Percentiles rank a stretch among this genome's conserved stretches.
Evolutionary conservation across 495 filamentous ascomycete species (phyloP).

Genomic region (Hypoxylon rickii): DNA sequence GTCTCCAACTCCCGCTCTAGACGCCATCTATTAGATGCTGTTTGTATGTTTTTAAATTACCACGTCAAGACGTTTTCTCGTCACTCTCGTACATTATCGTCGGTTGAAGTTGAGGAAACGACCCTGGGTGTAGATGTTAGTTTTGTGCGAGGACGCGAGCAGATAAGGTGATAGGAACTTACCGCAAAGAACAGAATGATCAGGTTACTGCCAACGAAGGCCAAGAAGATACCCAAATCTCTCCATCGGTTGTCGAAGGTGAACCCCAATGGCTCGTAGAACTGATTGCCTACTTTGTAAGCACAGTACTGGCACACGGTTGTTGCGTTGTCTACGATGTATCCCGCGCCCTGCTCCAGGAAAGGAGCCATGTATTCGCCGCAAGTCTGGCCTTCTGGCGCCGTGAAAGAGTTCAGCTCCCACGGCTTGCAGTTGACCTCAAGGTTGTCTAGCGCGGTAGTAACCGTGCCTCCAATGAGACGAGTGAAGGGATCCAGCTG

Average conservation of each 20-base stretch:
- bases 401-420: constrained; percentile 66
- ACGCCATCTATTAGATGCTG: too few relatives aligned
- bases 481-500: constrained; percentile 83
- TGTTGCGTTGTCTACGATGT: constrained; percentile 67
- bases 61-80: neutral
- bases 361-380: constrained; percentile 74
- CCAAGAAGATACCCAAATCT: constrained; percentile 75
- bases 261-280: constrained; percentile 68
- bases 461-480: constrained; percentile 77
- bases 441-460: constrained; percentile 71
- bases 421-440: constrained; percentile 58
- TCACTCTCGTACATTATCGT: constrained; percentile 44
- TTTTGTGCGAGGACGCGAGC: constrained; percentile 23
- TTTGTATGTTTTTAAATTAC: too few relatives aligned
- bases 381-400: constrained; percentile 65
- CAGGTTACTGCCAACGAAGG: constrained; percentile 76
- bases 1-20: too few relatives aligned
- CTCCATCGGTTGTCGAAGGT: constrained; percentile 72
- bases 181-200: constrained; percentile 73
- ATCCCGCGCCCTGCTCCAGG: constrained; percentile 70
- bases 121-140: constrained; percentile 48
- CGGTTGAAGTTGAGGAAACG: constrained; percentile 70
- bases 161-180: constrained; percentile 40
- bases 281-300: constrained; percentile 76
- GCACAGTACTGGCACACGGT: constrained; percentile 76